phyloP scores from a whole-genome alignment of 1,284 basidiomycete species.

The Ceratobasidium sp. region DNA sequence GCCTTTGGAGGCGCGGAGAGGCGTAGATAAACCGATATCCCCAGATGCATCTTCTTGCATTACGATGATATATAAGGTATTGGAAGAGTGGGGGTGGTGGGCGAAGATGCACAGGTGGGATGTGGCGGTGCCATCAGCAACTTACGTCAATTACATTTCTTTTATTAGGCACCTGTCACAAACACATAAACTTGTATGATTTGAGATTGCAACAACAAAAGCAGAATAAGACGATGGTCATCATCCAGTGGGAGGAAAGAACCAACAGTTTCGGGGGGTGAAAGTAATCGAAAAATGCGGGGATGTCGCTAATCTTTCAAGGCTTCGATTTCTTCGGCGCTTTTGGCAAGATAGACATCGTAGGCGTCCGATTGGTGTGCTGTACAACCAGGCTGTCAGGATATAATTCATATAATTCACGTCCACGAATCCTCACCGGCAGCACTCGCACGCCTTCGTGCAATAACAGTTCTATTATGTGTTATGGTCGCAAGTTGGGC shows the following conservation, averaged over 20 bases:
- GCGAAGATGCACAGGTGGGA: background rate
- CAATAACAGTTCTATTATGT: constrained; percentile 72
- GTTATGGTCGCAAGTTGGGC: constrained; percentile 73
- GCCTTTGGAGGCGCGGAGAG: background rate
- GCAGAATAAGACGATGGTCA: background rate
- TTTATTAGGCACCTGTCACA: background rate
- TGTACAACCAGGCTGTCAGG: background rate
- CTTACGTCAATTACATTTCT: background rate
- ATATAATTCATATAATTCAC: constrained; percentile 50
- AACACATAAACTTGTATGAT: background rate
- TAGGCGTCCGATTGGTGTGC: constrained; percentile 29
- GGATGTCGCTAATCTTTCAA: constrained; percentile 60
- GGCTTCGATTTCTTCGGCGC: constrained; percentile 64
- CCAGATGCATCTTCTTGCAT: constrained; percentile 32
- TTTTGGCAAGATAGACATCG: constrained; percentile 62
- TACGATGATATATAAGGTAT: background rate
- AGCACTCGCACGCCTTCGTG: constrained; percentile 58
- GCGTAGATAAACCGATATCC: constrained; percentile 31
- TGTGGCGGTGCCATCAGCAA: constrained; percentile 2
- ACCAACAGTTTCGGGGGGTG: background rate
- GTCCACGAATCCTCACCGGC: constrained; percentile 54
- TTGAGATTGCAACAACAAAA: too few relatives aligned
- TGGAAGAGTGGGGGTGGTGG: background rate
- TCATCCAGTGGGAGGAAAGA: background rate
- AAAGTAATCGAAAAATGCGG: background rate